These are phyloP conservation scores for Moniliophthora roreri DNA, from an alignment of 1,284 basidiomycete species.

Conservation along the genomic window DNA sequence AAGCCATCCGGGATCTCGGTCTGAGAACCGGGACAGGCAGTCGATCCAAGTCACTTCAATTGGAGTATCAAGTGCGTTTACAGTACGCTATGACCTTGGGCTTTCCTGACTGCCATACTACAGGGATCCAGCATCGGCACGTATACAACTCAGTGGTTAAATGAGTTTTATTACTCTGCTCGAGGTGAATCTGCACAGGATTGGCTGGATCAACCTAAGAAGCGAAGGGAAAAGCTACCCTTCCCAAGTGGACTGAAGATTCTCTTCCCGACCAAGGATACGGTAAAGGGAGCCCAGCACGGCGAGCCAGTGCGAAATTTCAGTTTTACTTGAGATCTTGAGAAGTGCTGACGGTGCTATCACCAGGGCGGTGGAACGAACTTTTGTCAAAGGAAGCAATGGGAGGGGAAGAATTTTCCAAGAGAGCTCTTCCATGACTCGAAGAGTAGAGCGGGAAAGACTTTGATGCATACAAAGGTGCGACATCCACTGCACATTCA, in stretches of 20 bases:
- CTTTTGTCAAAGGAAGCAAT: slow-evolving; percentile 58
- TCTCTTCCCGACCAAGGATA: slow-evolving; percentile 64
- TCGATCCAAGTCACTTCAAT: slow-evolving; percentile 41
- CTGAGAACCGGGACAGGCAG: slow-evolving; percentile 47
- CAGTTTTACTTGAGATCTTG: too few species aligned
- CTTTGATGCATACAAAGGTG: slow-evolving; percentile 84
- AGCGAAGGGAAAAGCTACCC: slow-evolving; percentile 54
- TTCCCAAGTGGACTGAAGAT: slow-evolving; percentile 59
- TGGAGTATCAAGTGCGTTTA: slow-evolving; percentile 71
- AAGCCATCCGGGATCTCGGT: slow-evolving; percentile 60
- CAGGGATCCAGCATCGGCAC: slow-evolving; percentile 73
- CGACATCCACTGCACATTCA: background rate
- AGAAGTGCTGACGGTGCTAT: too few species aligned
- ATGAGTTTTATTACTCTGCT: slow-evolving; percentile 74
- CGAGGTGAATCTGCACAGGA: slow-evolving; percentile 65
- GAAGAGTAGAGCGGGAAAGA: slow-evolving; percentile 65
- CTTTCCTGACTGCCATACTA: background rate
- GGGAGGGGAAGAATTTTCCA: slow-evolving; percentile 72
- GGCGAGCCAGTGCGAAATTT: too few species aligned
- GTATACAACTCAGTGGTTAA: slow-evolving; percentile 77
- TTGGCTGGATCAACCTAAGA: slow-evolving; percentile 62
- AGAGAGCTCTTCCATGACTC: slow-evolving; percentile 67
- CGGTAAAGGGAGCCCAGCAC: slow-evolving; percentile 55
- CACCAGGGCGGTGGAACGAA: slow-evolving; percentile 80
- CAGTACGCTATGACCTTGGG: background rate